Evolutionary conservation across 164 flowering plant genomes (phyloP).

Genomic region (Vitis riparia): DNA sequence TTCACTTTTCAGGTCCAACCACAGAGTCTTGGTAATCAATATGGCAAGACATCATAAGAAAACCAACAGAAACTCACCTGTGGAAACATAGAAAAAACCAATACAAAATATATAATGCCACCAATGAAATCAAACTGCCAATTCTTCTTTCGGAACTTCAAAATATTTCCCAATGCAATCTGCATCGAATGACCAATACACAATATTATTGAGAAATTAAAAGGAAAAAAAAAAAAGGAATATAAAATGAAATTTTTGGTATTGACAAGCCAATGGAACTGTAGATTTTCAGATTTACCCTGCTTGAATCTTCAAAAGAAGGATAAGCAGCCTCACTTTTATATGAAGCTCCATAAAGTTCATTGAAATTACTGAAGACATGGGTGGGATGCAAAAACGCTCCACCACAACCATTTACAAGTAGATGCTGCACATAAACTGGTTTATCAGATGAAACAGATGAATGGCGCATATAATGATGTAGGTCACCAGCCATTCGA

Average conservation of each 20-base stretch:
- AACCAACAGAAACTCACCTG: conserved; percentile 47
- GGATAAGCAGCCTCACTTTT: conserved; percentile 93
- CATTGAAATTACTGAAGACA: conserved; percentile 74
- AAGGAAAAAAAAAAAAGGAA: neutral
- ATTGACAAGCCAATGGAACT: neutral
- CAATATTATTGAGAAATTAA: neutral
- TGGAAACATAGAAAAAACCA: conserved; percentile 89
- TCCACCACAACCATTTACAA: conserved; percentile 99
- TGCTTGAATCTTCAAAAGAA: conserved; percentile 93
- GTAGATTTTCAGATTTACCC: conserved; percentile 43
- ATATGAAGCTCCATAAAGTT: conserved; percentile 58
- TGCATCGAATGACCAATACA: conserved; percentile 31
- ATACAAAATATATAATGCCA: conserved; percentile 88
- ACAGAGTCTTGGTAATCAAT: too few species aligned
- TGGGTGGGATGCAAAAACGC: conserved; percentile 99
- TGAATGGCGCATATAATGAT: conserved; percentile 98
- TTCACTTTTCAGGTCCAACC: too few species aligned
- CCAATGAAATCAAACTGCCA: conserved; percentile 99
- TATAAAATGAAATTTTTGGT: neutral
- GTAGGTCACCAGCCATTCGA: conserved; percentile 95
- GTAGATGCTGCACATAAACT: conserved; percentile 80
- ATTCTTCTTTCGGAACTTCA: conserved; percentile 95
- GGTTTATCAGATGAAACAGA: conserved; percentile 69
- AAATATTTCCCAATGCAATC: conserved; percentile 97
- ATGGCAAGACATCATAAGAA: neutral